Evolutionary conservation across 2,329 filamentous ascomycete species (phyloP).

Genomic region (Pseudogymnoascus destructans): DNA sequence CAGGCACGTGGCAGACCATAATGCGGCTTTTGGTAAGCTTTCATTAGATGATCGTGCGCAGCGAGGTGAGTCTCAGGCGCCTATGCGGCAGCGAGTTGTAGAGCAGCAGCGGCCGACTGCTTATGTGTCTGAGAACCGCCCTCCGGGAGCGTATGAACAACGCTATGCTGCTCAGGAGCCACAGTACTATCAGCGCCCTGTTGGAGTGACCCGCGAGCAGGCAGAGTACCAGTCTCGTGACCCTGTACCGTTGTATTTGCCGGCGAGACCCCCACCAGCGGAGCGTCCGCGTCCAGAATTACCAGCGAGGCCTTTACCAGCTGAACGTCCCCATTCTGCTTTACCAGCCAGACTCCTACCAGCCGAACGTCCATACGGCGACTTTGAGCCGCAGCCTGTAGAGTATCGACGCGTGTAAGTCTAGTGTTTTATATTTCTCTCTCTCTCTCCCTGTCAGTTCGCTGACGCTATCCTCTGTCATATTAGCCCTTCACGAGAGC

Average conservation of each 20-base stretch:
- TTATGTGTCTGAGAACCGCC: not conserved
- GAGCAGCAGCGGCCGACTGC: not conserved
- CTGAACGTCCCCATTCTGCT: not conserved
- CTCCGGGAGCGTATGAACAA: not conserved
- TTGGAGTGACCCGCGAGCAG: not conserved
- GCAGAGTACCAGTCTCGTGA: not conserved
- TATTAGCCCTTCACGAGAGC: slow-evolving; percentile 1
- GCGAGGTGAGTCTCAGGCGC: not conserved
- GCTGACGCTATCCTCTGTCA: not conserved
- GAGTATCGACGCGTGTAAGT: slow-evolving; percentile 1
- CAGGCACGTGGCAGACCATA: not conserved
- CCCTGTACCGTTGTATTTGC: not conserved
- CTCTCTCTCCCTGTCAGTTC: not conserved
- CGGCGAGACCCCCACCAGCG: not conserved
- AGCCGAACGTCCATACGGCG: not conserved
- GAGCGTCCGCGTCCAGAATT: not conserved
- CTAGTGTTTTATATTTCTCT: not conserved
- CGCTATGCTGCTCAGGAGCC: not conserved
- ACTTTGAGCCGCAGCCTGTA: not conserved
- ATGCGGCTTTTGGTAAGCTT: not conserved
- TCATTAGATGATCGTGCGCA: not conserved
- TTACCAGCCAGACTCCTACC: not conserved
- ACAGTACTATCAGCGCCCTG: not conserved
- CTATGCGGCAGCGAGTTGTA: not conserved
- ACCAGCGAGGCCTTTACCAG: not conserved